Evolutionary conservation across 148 eudicot genomes (phyloP), one percentile per base, ranked within the genome.

Genomic region (Cornus controversa): DNA sequence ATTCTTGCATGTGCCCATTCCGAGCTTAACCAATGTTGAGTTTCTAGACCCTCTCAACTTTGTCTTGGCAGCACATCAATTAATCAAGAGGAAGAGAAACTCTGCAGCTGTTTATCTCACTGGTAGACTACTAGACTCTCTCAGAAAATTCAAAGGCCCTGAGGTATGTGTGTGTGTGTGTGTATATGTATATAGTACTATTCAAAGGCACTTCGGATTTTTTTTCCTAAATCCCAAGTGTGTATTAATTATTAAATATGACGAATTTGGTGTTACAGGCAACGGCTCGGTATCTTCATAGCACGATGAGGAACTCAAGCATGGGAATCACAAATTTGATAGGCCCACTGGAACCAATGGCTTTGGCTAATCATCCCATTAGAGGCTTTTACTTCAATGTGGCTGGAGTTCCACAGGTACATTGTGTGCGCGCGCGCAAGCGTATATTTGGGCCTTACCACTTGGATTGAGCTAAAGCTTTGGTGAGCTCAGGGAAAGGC

Each of bases 71-170:
- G 89, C 97, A 11, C 85, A 80, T 27, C 70, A 84, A 74, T 25
- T 85, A 31, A 94, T 94, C 79, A 74, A 80, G 77, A 81, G 86
- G 72, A 92, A 94, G 63, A 86, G 80, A 67, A 83, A 87, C 73
- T 94, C 98, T 11, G 82, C 85, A 20, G 88, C 96, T 18, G 89
- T 91, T 68, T 75, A 80, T 78, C 88, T 94, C 71, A 92, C 91
- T 28, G 98, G 95, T 65, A 87, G 84, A 77, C 77, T 90, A 34
- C 84, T 94, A 13, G 96, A 92, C 10, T 66, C 84, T 23, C 18
- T 87, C 2, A 78, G 91, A 75, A 91, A 71, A 74, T 85, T 62
- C 18, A 86, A 74, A 76, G 98, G 98, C 50, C 86, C 97, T 8
- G 93, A 94, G 98, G 98, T 8, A 25, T n/a, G n/a, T n/a, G n/a